Base-by-base conservation (phyloP, 176 grass and related monocot species). In the Aegilops longissima region DNA sequence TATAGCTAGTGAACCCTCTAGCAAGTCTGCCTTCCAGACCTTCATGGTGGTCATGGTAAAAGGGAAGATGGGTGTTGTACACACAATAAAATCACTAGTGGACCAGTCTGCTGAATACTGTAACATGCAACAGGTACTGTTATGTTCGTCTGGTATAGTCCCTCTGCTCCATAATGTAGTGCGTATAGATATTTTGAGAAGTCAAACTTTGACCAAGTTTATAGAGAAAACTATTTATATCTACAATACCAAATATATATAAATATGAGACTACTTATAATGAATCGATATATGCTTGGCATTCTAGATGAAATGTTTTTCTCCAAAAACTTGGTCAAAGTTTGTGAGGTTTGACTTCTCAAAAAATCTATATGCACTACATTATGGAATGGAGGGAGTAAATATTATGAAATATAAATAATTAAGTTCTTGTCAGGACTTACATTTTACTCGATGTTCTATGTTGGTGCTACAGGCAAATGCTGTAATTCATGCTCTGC, bases 11-110 rank as follows among this genome's bases (percentile, higher is more conserved):
- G 92, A 92, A 78, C 73, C 79, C 36, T 88, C 86, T 83, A 90
- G 66, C 40, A 92, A 88, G 63, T 91, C 92, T 84, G 67, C 84
- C 80, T 98, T 96, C 35, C 93, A 98, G 70, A 98, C 96, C n/a
- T 98, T 96, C 89, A 96, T 96, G 93, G 79, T 94, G 76, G 86
- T 90, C 66, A 82, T 91, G 75, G 86, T 94, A 83, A 98, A 98
- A 84, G 90, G 85, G 44, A 87, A 92, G 40, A 87, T 82, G 23
- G 82, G 90, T 82, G 76, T 62, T 62, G 68, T 79, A 42, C 72
- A 93, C 51, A 65, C 58, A 86, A 80, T 98, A 87, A 88, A 87
- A 76, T 92, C 86, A 77, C 75, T 66, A 63, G 84, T 94, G 70
- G 88, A 90, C 29, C 76, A 88, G 21, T 88, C 79, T 80, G 34